A percentile compares a stretch with the other conserved stretches of the same genome.
phyloP scores from a whole-genome alignment of 768 basidiomycete species.

The Phaffia australis region DNA sequence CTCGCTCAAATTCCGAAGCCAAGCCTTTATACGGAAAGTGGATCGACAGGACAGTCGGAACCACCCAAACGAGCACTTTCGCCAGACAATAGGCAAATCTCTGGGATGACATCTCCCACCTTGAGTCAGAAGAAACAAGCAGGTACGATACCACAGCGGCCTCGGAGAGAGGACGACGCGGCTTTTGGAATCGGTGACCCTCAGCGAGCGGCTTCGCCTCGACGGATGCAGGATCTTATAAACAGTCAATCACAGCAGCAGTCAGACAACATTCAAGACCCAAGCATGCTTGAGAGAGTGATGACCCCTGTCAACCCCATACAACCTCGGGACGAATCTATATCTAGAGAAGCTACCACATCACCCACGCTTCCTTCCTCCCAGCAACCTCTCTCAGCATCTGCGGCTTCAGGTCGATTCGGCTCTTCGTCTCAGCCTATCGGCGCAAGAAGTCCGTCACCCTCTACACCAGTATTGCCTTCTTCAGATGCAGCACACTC shows the following conservation, averaged over 20 bases:
- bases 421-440: not conserved
- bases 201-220: slow-evolving; percentile 21
- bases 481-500: slow-evolving; percentile 11
- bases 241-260: not conserved
- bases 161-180: slow-evolving; percentile 35
- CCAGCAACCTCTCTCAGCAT: too few species aligned
- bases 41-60: too few species aligned
- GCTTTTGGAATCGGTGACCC: slow-evolving; percentile 28
- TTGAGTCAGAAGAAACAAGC: not conserved
- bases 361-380: too few species aligned
- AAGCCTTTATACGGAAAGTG: too few species aligned
- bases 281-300: too few species aligned
- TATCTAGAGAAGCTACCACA: too few species aligned
- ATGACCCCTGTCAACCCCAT: too few species aligned
- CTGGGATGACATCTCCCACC: slow-evolving; percentile 6
- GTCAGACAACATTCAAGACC: not conserved
- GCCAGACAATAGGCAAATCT: not conserved
- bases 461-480: slow-evolving; percentile 9
- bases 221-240: too few species aligned
- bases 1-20: not conserved
- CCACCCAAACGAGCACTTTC: not conserved
- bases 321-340: too few species aligned
- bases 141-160: slow-evolving; percentile 39
- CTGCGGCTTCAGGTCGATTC: not conserved
- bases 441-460: slow-evolving; percentile 17